Evolutionary conservation across 78 protist genomes (phyloP), one percentile per base, ranked within the genome.

Genomic region (Isochrysis galbana): DNA sequence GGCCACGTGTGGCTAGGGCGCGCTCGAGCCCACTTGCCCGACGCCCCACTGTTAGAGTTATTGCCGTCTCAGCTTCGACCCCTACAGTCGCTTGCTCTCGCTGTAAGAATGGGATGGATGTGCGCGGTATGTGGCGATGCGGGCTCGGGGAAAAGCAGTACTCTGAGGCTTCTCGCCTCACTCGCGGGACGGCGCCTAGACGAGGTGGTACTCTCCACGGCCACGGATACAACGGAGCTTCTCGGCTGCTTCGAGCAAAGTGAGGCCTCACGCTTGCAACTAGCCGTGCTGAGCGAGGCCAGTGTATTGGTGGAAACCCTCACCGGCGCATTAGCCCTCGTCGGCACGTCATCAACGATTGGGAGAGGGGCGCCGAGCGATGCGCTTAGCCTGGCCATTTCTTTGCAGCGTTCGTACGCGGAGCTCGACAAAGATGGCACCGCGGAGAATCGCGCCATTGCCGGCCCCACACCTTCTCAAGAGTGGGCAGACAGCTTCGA

Each of bases 131-230:
- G 90, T 48, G 99, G 99, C 10, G 96, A 97, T 21, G 41, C 97
- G 21, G 97, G 96, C 11, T 1, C 94, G 1, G 99, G 99, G 26
- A 99, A 98, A 95, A 95, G 98, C 22, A 48, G 93, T 1, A 51
- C 96, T 22, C 92, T 98, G 5, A 94, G 98, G 2, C 32, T 95
- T 67, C 87, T 97, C 0, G 98, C 99, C 0, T 78, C 42, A 7
- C 44, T 96, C 26, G 14, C 93, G 32, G 77, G 90, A 22, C 14
- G n/a, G 22, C 11, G 7, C 67, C 84, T 94, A 51, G 44, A n/a
- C 36, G 93, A 42, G 70, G 0, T 96, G 44, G 22, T 94, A 2
- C 54, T 96, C 77, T 39, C 95, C 29, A 19, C 87, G 7, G 90
- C 93, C 21, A 94, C 94, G 19, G 98, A 97, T 69, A 90, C 97